Evolutionary conservation across 2,329 filamentous ascomycete genomes (phyloP).

Genomic region (Akanthomyces lecanii): DNA sequence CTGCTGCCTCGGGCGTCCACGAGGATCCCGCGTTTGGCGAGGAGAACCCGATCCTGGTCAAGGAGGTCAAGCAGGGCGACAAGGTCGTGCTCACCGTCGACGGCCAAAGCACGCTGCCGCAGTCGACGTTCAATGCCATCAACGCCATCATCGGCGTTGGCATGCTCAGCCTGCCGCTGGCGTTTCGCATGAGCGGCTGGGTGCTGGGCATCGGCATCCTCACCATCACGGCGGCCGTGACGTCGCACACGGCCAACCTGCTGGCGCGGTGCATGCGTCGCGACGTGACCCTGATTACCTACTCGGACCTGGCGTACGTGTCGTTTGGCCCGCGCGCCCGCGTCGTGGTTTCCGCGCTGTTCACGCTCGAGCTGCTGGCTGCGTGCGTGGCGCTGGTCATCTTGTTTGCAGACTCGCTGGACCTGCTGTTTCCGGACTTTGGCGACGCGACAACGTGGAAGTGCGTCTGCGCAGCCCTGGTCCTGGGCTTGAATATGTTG

Average conservation of each 20-base stretch:
- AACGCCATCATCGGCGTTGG: constrained; percentile 91
- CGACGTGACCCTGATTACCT: constrained; percentile 82
- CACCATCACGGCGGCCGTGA: constrained; percentile 67
- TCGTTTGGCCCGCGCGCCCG: constrained; percentile 82
- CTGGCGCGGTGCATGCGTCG: constrained; percentile 85
- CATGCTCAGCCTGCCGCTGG: constrained; percentile 81
- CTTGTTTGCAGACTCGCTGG: constrained; percentile 87
- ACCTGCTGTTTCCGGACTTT: constrained; percentile 69
- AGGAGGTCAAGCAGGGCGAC: constrained; percentile 83
- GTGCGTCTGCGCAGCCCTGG: constrained; percentile 69
- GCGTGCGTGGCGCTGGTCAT: constrained; percentile 87
- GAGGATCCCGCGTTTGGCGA: constrained; percentile 48
- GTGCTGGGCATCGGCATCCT: constrained; percentile 74
- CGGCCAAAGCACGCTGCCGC: constrained; percentile 89
- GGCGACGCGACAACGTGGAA: constrained; percentile 73
- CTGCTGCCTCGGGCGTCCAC: constrained; percentile 27
- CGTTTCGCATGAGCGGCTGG: constrained; percentile 85
- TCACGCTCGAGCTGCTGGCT: constrained; percentile 80
- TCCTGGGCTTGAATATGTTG: constrained; percentile 79
- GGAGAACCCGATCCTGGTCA: constrained; percentile 74
- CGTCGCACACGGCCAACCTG: constrained; percentile 79
- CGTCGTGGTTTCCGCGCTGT: constrained; percentile 76
- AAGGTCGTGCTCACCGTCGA: constrained; percentile 79
- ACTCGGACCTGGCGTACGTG: constrained; percentile 88
- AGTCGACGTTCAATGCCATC: constrained; percentile 95